phyloP scores from a whole-genome alignment of 495 filamentous ascomycete genomes.

The Penicillium mononematosum region DNA sequence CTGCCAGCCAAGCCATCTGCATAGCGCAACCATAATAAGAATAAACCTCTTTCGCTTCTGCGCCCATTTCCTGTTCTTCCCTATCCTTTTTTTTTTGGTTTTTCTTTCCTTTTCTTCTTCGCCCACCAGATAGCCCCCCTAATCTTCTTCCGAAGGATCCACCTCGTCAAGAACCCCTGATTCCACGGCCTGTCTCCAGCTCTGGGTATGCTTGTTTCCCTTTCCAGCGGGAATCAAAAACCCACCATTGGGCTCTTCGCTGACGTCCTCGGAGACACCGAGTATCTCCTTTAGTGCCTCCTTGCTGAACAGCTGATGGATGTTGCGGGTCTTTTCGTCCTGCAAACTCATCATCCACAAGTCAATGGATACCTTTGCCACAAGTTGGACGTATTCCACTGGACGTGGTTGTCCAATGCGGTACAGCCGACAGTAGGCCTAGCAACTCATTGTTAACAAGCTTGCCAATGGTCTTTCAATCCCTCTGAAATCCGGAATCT shows the following conservation, averaged over 20 bases:
- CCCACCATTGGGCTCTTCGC: not conserved
- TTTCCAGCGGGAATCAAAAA: not conserved
- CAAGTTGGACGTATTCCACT: conserved; percentile 54
- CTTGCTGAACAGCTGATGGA: not conserved
- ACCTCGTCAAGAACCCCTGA: not conserved
- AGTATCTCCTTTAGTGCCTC: not conserved
- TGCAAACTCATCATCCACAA: conserved; percentile 46
- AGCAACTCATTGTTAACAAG: conserved; percentile 12
- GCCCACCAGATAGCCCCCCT: not conserved
- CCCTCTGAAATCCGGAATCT: no score
- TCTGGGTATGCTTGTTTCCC: not conserved
- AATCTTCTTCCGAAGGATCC: not conserved
- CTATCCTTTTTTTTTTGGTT: not conserved
- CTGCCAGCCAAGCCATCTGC: no score
- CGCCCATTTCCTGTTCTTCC: not conserved
- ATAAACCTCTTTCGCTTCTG: not conserved
- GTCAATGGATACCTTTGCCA: conserved; percentile 53
- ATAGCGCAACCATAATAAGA: not conserved
- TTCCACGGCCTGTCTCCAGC: not conserved
- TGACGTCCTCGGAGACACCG: not conserved
- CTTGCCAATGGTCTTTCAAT: not conserved
- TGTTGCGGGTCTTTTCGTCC: not conserved
- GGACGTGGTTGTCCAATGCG: conserved; percentile 60
- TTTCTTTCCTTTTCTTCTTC: no score
- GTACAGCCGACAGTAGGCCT: conserved; percentile 63